Base-by-base conservation (phyloP, 2,329 filamentous ascomycete species). In the Aspergillus floridensis region DNA sequence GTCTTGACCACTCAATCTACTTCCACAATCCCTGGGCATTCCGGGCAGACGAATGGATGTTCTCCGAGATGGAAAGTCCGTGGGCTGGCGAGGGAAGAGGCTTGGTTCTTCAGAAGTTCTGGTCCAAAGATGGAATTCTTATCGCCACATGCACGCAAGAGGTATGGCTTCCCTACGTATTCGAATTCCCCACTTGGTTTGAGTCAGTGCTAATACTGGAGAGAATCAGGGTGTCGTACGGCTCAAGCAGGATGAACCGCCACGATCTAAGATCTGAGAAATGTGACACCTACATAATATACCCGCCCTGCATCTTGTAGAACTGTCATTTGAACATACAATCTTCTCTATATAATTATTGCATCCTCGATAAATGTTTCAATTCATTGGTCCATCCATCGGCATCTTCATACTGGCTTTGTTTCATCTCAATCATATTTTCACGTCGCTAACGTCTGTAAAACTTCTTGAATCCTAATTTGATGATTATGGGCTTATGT, bases 121-220 rank as follows among this genome's bases (percentile, higher is more conserved):
- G 79, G 80, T 76, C 75, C 16, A 76, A 77, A 62, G 76, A 80
- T 63, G 80, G 80, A 5, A 71, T 71, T 4, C 68, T 82, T 63
- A 77, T 82, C 60, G 80, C 80, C 16, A 81, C 78, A 12, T 82
- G 80, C 67, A 76, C 76, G 2, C 80, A 82, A 70, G 80, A 82
- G 73, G 79, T 80, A 70, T 66, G 74, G 66, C 41, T 49, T 54
- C 41, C 46, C 53, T 63, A 52, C 59, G 12, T 53, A 49, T 55
- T 21, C n/a, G 16, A 44, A 7, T 5, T 44, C 16, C 38, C n/a
- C 38, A 16, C 38, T 8, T 44, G 12, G 16, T 44, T 16, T 16
- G 38, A 19, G 38, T 44, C 38, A 44, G 38, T 44, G 38, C 65
- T 69, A 63, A 69, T 53, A 35, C 54, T 29, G 11, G 41, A 46